Evolutionary conservation across 805 yeast species (phyloP), one percentile per base, ranked within the genome.

Genomic region (Monosporozyma aerobia): DNA sequence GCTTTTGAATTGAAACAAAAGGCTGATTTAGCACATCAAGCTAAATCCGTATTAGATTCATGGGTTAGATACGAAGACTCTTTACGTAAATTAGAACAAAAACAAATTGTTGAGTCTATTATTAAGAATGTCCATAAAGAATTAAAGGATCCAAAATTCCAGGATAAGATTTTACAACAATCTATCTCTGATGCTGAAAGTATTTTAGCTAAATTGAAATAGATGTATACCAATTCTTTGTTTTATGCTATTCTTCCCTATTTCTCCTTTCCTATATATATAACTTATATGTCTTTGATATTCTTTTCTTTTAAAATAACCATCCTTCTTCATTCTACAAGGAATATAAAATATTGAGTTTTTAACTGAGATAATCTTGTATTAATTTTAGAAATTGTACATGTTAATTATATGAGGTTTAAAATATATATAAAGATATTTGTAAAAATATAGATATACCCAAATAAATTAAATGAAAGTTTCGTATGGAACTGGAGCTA

Each of bases 401-500:
- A 55, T 51, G 53, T 49, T 53, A 53, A 55, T 55, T 43, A 43
- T 43, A 43, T 43, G 30, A 43, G 45, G 45, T 43, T 23, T 23
- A 43, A 43, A 23, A 43, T 43, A 43, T 43, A 43, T 23, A 43
- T 43, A 43, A 43, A 43, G 5, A 19, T 43, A 13, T 16, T 19
- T n/a, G 27, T 40, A n/a, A 40, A 19, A 40, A 40, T 19, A 44
- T 45, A 46, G 44, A 50, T 37, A 52, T 13, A 44, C 53, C 55
- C 58, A 57, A 53, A 56, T 57, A 59, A 70, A 54, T 86, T 90
- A 94, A 81, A 94, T 94, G 87, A 85, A 92, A 74, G 99, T 94
- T 83, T 94, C 99, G 87, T 94, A 94, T 74, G 99, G 86, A 80
- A 89, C 90, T 78, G 99, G 98, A 73, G 97, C 94, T 78, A 94